Evolutionary conservation across 306 rosid species (phyloP).

Genomic region (Malus orientalis): DNA sequence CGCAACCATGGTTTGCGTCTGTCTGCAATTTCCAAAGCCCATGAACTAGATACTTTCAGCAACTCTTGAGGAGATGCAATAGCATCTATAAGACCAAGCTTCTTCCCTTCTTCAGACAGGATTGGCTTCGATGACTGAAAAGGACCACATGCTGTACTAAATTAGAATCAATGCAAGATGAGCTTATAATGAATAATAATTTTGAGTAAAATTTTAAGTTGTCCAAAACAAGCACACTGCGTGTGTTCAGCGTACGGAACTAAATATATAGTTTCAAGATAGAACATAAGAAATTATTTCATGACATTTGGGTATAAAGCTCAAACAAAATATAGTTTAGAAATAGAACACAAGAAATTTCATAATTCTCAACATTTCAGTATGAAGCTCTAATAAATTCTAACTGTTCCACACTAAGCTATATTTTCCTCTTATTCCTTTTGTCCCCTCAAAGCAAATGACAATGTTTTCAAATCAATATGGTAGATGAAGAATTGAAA

Average conservation of each 20-base stretch:
- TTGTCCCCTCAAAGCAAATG: background rate
- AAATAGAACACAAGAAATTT: background rate
- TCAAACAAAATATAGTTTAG: background rate
- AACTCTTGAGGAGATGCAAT: slow-evolving; percentile 70
- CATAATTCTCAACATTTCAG: background rate
- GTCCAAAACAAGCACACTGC: background rate
- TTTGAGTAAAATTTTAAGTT: background rate
- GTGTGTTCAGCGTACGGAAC: background rate
- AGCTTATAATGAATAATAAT: background rate
- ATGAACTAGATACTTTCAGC: slow-evolving; percentile 57
- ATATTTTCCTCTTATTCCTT: background rate
- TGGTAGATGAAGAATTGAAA: background rate
- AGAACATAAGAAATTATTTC: background rate
- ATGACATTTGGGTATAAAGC: background rate
- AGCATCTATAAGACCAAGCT: slow-evolving; percentile 82
- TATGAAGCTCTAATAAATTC: background rate
- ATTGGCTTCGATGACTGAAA: slow-evolving; percentile 77
- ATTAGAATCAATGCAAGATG: background rate
- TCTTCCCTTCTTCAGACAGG: slow-evolving; percentile 80
- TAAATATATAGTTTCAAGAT: background rate
- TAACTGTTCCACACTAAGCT: background rate
- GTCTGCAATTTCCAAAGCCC: slow-evolving; percentile 82
- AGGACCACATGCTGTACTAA: background rate
- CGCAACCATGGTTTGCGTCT: slow-evolving; percentile 77
- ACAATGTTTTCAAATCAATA: background rate